A percentile compares a stretch with the other conserved stretches of the same genome.
Evolutionary conservation across 352 stramenopile species (phyloP).

Genomic region (Hyaloperonospora arabidopsidis): DNA sequence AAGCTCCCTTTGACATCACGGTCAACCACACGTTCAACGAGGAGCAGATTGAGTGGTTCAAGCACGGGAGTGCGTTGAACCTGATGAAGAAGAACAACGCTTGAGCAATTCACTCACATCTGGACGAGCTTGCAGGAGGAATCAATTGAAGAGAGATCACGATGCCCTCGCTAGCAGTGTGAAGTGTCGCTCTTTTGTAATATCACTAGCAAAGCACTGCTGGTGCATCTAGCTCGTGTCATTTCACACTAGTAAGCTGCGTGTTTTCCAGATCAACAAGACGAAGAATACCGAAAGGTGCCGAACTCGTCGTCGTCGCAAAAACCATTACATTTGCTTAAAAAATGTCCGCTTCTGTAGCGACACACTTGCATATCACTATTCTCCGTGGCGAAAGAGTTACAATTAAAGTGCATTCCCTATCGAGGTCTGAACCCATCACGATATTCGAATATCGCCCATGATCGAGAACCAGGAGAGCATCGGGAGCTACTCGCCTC

Average conservation of each 20-base stretch:
- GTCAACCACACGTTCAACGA: constrained; percentile 93
- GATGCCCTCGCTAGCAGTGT: constrained; percentile 30
- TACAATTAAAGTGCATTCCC: neutral
- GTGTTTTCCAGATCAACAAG: too few species aligned
- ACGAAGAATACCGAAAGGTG: too few species aligned
- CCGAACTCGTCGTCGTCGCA: too few species aligned
- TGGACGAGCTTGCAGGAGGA: constrained; percentile 23
- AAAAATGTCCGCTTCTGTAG: neutral
- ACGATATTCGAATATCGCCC: constrained; percentile 3
- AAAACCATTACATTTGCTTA: neutral
- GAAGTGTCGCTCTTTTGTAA: constrained; percentile 37
- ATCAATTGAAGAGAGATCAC: constrained; percentile 31
- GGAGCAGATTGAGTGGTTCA: constrained; percentile 93
- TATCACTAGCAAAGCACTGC: constrained; percentile 5
- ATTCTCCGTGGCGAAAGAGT: neutral
- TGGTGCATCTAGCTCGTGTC: too few species aligned
- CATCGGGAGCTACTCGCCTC: constrained; percentile 72
- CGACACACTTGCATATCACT: constrained; percentile 5
- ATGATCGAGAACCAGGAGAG: constrained; percentile 48
- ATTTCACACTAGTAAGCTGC: too few species aligned
- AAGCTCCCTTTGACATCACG: constrained; percentile 74
- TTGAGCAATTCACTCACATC: constrained; percentile 19
- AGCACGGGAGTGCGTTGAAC: constrained; percentile 90
- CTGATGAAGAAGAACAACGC: constrained; percentile 90
- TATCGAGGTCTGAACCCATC: neutral